Evolutionary conservation across 306 rosid species (phyloP).

Genomic region (Malus domestica): DNA sequence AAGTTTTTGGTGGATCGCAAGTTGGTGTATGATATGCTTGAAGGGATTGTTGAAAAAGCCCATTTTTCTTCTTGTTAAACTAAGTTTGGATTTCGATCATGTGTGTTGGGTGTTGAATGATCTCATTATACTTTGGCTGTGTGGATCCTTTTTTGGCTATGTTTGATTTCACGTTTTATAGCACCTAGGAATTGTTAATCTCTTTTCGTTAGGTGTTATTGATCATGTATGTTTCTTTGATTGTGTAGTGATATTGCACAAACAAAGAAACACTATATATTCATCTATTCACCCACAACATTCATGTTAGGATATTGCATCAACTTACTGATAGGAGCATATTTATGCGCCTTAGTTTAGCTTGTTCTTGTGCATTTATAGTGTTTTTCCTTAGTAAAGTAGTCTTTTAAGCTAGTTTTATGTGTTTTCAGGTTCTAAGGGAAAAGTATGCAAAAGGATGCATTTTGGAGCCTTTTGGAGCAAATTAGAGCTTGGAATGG

Average conservation of each 20-base stretch:
- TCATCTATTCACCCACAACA: not conserved
- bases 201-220: not conserved
- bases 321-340: too few relatives aligned
- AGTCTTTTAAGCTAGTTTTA: too few relatives aligned
- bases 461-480: too few relatives aligned
- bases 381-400: too few relatives aligned
- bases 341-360: too few relatives aligned
- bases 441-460: too few relatives aligned
- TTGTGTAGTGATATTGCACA: not conserved
- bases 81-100: not conserved
- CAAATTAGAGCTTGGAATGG: too few relatives aligned
- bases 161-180: not conserved
- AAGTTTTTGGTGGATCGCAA: constrained; percentile 85
- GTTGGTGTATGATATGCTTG: constrained; percentile 76
- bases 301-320: not conserved
- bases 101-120: not conserved
- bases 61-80: constrained; percentile 36
- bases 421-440: too few relatives aligned
- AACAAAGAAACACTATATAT: not conserved
- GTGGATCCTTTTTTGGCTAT: not conserved
- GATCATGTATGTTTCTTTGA: not conserved
- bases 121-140: not conserved
- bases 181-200: not conserved
- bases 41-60: constrained; percentile 53
- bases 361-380: too few relatives aligned